A percentile compares a stretch with the other conserved stretches of the same genome.
Conservation (phyloP, 2,329 filamentous ascomycete genomes). For the Trichophyton schoenleinii region DNA sequence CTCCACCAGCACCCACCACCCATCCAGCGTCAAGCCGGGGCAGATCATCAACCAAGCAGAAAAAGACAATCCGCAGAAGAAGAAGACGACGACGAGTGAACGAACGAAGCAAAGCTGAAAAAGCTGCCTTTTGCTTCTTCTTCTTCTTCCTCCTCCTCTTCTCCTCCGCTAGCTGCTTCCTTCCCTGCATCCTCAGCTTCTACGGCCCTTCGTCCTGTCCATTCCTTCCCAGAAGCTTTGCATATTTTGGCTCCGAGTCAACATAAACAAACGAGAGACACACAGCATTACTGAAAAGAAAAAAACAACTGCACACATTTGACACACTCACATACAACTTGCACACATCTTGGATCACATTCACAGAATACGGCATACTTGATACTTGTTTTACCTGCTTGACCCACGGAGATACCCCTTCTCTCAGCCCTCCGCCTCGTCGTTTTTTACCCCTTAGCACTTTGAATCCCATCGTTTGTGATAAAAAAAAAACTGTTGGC, state of each 20-base stretch:
- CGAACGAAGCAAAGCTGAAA: background rate
- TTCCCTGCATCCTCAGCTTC: background rate
- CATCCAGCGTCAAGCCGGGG: background rate
- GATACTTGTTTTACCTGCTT: background rate
- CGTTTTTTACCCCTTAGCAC: background rate
- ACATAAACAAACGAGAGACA: slow-evolving; percentile 1
- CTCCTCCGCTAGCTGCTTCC: background rate
- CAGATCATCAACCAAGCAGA: background rate
- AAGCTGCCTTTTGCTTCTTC: background rate
- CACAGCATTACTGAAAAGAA: too few relatives aligned
- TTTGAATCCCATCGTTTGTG: background rate
- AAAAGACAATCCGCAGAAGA: background rate
- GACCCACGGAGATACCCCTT: background rate
- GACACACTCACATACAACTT: background rate
- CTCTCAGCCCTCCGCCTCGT: background rate
- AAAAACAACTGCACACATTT: too few relatives aligned
- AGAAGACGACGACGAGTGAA: background rate
- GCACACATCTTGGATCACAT: background rate
- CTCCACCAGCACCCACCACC: background rate
- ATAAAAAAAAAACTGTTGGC: background rate
- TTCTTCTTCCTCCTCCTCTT: too few relatives aligned
- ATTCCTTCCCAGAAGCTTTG: background rate
- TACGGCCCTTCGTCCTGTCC: background rate
- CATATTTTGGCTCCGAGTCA: background rate
- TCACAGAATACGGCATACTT: background rate